phyloP scores from a whole-genome alignment of 2,329 filamentous ascomycete species.

The Triangularia verruculosa region DNA sequence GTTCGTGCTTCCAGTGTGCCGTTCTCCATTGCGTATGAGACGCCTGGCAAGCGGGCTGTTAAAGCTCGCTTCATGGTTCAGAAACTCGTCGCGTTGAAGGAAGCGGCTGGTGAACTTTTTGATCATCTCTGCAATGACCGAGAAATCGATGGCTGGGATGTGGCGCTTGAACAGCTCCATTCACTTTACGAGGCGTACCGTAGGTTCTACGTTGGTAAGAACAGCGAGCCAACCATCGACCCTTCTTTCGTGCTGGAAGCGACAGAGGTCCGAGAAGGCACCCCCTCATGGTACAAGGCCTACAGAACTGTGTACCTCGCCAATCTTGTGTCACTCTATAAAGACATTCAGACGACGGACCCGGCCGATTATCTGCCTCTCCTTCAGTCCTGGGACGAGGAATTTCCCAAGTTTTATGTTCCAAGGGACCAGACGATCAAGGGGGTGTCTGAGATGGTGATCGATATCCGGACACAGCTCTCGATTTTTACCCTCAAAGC shows the following conservation, averaged over 20 bases:
- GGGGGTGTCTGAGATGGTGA: slow-evolving; percentile 11
- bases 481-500: slow-evolving; percentile 18
- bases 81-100: slow-evolving; percentile 14
- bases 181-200: slow-evolving; percentile 16
- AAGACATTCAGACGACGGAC: slow-evolving; percentile 11
- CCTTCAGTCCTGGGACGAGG: slow-evolving; percentile 17
- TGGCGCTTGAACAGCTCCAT: slow-evolving; percentile 2
- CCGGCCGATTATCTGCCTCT: slow-evolving; percentile 9
- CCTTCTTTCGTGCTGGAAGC: slow-evolving; percentile 12
- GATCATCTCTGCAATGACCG: slow-evolving; percentile 11
- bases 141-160: slow-evolving; percentile 17
- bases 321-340: slow-evolving; percentile 22
- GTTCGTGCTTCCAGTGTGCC: background rate
- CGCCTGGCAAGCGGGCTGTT: slow-evolving; percentile 8
- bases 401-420: slow-evolving; percentile 20
- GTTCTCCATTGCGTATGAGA: slow-evolving; percentile 10
- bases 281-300: background rate
- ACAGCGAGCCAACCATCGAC: slow-evolving; percentile 16
- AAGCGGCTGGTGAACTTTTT: slow-evolving; percentile 18
- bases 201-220: slow-evolving; percentile 8
- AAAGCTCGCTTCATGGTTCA: slow-evolving; percentile 9
- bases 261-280: slow-evolving; percentile 9
- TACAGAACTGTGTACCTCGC: slow-evolving; percentile 16
- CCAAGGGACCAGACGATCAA: background rate
- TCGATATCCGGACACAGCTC: slow-evolving; percentile 24